Base-by-base conservation (phyloP, 352 stramenopile species). In the Ochromonadaceae sp. region DNA sequence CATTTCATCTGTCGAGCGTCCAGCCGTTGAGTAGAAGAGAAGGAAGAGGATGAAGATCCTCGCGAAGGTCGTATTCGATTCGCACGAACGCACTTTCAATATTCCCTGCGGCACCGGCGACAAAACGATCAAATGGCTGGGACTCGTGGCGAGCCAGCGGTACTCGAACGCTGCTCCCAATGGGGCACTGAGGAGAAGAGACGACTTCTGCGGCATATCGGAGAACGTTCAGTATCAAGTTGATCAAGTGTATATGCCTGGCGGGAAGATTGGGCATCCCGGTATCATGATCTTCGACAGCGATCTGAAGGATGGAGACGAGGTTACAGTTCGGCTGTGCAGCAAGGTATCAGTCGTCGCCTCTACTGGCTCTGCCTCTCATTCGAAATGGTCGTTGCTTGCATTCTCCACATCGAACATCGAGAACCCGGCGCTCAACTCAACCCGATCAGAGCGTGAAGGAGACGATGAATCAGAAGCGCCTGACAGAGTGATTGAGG, bases 121-220 rank as follows among this genome's bases (percentile, higher is more conserved):
- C 26, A 81, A 90, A 71, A 81, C 68, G 31, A 71, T 85, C 70
- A 85, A 85, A 47, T 88, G 82, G 82, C 78, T 90, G n/a, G 80
- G 80, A 0, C 73, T 87, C 10, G 81, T 73, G 26, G 81, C 80
- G 22, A 80, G 79, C 1, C 82, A 90, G 57, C 76, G 80, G 38
- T 88, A 88, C 56, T 73, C 82, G 35, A 10, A 12, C 2, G 36
- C 55, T 17, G 17, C 12, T 4, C 55, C 55, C 17, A 52, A 53
- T 50, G 55, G 55, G 26, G 20, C 32, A n/a, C 17, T 63, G 10
- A n/a, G 55, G 12, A 7, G 55, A 15, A 4, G 55, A 63, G 55
- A 63, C 20, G 10, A 63, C 12, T 5, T 52, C 30, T 52, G 34
- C 36, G 30, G 36, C 14, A 10, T 15, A 52, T 28, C 48, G 28